A percentile compares a stretch with the other conserved stretches of the same genome.
Evolutionary conservation across 2,329 filamentous ascomycete genomes (phyloP).

Genomic region (Pezicula radicicola): DNA sequence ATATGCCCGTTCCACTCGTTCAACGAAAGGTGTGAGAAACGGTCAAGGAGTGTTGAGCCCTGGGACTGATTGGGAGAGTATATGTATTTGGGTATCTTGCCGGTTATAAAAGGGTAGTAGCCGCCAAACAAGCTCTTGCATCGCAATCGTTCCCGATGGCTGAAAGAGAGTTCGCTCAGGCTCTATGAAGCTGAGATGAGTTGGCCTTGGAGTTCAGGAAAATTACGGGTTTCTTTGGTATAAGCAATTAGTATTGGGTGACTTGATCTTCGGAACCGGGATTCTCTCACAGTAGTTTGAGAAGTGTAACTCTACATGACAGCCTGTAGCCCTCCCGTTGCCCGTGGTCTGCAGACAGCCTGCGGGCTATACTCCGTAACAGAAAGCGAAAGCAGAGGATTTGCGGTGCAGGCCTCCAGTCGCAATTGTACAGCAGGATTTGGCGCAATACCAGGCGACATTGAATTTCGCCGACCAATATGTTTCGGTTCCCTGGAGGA

Average conservation of each 20-base stretch:
- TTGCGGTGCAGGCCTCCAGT: background rate
- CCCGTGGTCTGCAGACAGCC: slow-evolving; percentile 1
- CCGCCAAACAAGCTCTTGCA: background rate
- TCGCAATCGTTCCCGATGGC: background rate
- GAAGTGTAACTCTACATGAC: slow-evolving; percentile 19
- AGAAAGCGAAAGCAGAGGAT: no score
- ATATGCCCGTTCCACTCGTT: slow-evolving; percentile 20
- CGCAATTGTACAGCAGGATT: background rate
- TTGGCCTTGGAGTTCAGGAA: background rate
- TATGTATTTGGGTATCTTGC: background rate
- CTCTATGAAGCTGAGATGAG: background rate
- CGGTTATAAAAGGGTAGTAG: background rate
- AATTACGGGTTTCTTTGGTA: background rate
- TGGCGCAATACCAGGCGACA: slow-evolving; percentile 2
- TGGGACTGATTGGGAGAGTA: background rate
- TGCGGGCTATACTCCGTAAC: no score
- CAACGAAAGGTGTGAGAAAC: slow-evolving; percentile 7
- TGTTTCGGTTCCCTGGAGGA: background rate
- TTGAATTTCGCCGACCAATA: slow-evolving; percentile 3
- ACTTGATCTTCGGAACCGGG: slow-evolving; percentile 14
- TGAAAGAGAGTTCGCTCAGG: background rate
- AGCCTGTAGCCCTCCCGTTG: slow-evolving; percentile 13
- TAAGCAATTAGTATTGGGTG: background rate
- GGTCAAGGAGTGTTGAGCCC: slow-evolving; percentile 2
- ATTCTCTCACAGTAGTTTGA: slow-evolving; percentile 11